phyloP scores from a whole-genome alignment of 352 stramenopile genomes.

The Phytophthora palmivora region DNA sequence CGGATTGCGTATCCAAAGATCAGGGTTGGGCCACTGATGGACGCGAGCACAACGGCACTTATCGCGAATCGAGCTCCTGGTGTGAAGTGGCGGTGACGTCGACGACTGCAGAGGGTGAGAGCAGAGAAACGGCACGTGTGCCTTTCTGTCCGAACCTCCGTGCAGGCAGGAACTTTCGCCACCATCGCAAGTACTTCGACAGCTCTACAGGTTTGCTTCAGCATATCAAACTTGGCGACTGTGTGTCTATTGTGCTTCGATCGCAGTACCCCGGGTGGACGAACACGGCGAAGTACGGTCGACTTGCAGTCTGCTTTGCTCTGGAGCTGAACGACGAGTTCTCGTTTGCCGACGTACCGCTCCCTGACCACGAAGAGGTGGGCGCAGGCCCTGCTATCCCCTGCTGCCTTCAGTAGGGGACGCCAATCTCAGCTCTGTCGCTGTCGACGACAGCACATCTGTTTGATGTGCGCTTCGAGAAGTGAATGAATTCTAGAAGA shows the following conservation, averaged over 20 bases:
- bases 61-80: slow-evolving; percentile 69
- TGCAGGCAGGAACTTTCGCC: slow-evolving; percentile 47
- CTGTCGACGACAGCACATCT: neutral
- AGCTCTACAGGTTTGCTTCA: slow-evolving; percentile 41
- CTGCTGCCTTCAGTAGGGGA: slow-evolving; percentile 39
- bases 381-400: slow-evolving; percentile 13
- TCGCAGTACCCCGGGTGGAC: slow-evolving; percentile 71
- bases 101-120: slow-evolving; percentile 14
- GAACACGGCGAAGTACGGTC: slow-evolving; percentile 66
- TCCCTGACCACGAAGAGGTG: slow-evolving; percentile 25
- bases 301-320: slow-evolving; percentile 52
- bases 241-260: slow-evolving; percentile 60
- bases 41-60: slow-evolving; percentile 62
- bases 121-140: slow-evolving; percentile 33
- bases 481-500: slow-evolving; percentile 17
- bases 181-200: slow-evolving; percentile 64
- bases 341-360: slow-evolving; percentile 43
- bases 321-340: slow-evolving; percentile 63
- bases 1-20: slow-evolving; percentile 71
- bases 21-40: slow-evolving; percentile 70
- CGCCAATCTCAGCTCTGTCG: neutral
- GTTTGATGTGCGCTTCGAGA: neutral
- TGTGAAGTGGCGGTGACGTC: slow-evolving; percentile 60
- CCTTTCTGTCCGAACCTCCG: slow-evolving; percentile 62
- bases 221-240: slow-evolving; percentile 49